These are phyloP conservation scores for Annulohypoxylon maeteangense DNA, from an alignment of 495 filamentous ascomycete genomes.

Conservation along the genomic window DNA sequence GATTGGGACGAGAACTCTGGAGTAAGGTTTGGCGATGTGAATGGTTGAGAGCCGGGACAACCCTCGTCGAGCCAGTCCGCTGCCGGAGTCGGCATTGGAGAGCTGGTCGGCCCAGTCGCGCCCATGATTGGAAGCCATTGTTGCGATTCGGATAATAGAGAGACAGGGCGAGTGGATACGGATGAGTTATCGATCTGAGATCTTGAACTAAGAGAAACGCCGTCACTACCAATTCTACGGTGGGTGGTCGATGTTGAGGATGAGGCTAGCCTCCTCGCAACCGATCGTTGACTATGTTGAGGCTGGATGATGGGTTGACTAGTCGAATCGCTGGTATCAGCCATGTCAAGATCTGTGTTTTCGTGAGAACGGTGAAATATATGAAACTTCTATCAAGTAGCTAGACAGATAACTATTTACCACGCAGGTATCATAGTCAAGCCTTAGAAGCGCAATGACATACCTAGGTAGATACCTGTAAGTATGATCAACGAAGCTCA, in stretches of 20 bases:
- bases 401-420: slow-evolving; percentile 1
- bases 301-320: slow-evolving; percentile 4
- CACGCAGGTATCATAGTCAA: background rate
- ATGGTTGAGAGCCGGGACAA: slow-evolving; percentile 6
- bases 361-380: background rate
- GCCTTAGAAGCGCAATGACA: background rate
- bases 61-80: slow-evolving; percentile 4
- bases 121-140: slow-evolving; percentile 20
- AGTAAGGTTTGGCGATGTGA: slow-evolving; percentile 3
- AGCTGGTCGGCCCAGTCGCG: background rate
- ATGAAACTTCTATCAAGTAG: background rate
- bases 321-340: slow-evolving; percentile 6
- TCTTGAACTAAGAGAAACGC: slow-evolving; percentile 2
- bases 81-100: background rate
- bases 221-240: slow-evolving; percentile 18
- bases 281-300: slow-evolving; percentile 6
- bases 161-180: background rate
- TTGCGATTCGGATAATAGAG: slow-evolving; percentile 15
- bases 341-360: slow-evolving; percentile 12
- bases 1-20: background rate
- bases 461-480: background rate
- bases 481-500: slow-evolving; percentile 1
- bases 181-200: slow-evolving; percentile 5
- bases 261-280: background rate
- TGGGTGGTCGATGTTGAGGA: slow-evolving; percentile 5